Base-by-base conservation (phyloP, 164 flowering plant genomes). In the Platanus orientalis region DNA sequence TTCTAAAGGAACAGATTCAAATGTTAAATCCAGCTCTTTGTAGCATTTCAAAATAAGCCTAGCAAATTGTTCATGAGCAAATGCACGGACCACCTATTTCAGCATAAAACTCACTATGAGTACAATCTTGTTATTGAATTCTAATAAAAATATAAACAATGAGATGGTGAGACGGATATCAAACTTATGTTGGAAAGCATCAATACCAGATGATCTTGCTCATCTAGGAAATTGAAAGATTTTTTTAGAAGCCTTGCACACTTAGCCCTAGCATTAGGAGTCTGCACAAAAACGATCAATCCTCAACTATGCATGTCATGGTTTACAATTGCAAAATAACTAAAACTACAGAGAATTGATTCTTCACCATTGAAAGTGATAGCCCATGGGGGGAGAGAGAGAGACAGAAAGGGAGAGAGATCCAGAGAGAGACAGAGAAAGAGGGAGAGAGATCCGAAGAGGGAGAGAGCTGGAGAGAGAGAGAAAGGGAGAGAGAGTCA, bases 61-160 rank as follows among this genome's bases (percentile, higher is more conserved):
- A 23, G 99, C 97, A 79, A 84, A 91, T 76, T 94, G 97, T 70
- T 94, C 99, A 73, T 94, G 99, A 57, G 96, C 97, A 76, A 73
- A 75, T 68, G 99, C 99, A 54, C 96, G 95, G 17, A 88, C 84
- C 61, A 88, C 97, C 99, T 94, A 75, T 58, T 57, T 65, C 26
- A 64, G 32, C 39, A 59, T 27, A 23, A 70, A 48, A 26, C 45
- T 39, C 25, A 54, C 29, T 17, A 40, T 64, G 5, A 56, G 32
- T 56, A 7, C 4, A 42, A 29, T 29, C n/a, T n/a, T n/a, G n/a
- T n/a, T n/a, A 20, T 11, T 57, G 58, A 7, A 24, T 9, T 36
- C 42, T 7, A 36, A 36, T 1, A 49, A 3, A 57, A 27, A 61
- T 25, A 27, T 24, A 51, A 13, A 20, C 36, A 51, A 54, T 23